Evolutionary conservation across 2,329 filamentous ascomycete genomes (phyloP), one percentile per base, ranked within the genome.

Genomic region (Scopulariopsis brevicaulis): DNA sequence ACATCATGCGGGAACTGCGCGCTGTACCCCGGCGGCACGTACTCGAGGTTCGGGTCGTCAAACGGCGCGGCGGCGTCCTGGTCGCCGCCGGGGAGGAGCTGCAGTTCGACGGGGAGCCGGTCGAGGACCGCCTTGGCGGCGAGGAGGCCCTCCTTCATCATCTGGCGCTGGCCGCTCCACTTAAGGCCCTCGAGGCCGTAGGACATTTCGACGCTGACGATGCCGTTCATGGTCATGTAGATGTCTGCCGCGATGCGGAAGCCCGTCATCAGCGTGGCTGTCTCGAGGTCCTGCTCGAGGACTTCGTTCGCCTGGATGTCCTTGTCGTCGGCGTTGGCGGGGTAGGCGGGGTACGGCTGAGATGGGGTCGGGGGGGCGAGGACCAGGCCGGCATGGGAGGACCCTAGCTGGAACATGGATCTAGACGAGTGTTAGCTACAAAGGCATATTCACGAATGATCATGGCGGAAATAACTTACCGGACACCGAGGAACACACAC

Each of bases 191-290:
- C 86, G 64, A 90, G 85, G 12, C 90, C 90, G 68, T 92, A 92
- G 1, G 87, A 86, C 67, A 91, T 81, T 66, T 96, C 90, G 65
- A 91, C 82, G n/a, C 87, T 87, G 1, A 88, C 81, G 4, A 95
- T 74, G 4, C 85, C 78, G 58, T 89, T 90, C 77, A 93, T 94
- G 2, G 90, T 91, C 63, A 82, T 81, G 69, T 90, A 95, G 40
- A 94, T 83, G 55, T 85, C 82, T 37, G 90, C 84, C 60, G 86
- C 90, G 59, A 87, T 81, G 60, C 91, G 92, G 74, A 95, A 96
- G 0, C 89, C 91, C 0, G 86, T 83, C 53, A 96, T 74, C 43
- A 87, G 78, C 0, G 90, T 88, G 1, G 92, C 73, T 1, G 80
- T 75, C 5, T 83, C 84, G 20, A 82, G 73, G 2, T 87, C 86